These are phyloP conservation scores for Primulina eburnea DNA, from an alignment of 257 asterid species.

Conservation along the genomic window DNA sequence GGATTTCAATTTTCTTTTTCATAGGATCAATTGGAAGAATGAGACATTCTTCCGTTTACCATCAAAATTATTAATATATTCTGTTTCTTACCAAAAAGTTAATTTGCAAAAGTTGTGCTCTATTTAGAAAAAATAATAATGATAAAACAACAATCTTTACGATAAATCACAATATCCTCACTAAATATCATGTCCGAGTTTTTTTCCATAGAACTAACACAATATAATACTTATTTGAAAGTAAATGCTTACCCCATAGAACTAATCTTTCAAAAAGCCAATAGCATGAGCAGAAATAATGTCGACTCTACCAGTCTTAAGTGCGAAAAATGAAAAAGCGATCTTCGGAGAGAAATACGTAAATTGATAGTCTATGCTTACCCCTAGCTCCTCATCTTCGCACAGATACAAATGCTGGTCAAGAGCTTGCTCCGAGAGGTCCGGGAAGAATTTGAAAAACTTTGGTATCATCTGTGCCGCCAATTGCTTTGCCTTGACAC, in stretches of 20 bases:
- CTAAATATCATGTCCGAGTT: not conserved
- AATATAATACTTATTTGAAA: too few species aligned
- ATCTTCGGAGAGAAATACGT: not conserved
- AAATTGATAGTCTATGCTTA: slow-evolving; percentile 32
- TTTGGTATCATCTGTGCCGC: slow-evolving; percentile 91
- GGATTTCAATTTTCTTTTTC: not conserved
- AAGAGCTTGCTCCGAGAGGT: slow-evolving; percentile 74
- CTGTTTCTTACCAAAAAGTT: not conserved
- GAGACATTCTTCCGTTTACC: too few species aligned
- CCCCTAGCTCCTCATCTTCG: slow-evolving; percentile 85
- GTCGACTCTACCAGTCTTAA: not conserved
- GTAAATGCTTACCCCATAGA: too few species aligned
- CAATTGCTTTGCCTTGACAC: slow-evolving; percentile 87
- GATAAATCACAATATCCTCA: too few species aligned
- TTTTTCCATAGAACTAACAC: not conserved
- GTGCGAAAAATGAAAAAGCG: not conserved
- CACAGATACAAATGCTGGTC: slow-evolving; percentile 76
- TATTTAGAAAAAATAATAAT: not conserved
- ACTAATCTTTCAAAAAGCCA: not conserved
- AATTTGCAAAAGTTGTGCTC: too few species aligned
- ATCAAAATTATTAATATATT: not conserved
- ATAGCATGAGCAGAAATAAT: not conserved
- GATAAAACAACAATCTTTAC: not conserved
- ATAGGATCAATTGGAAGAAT: not conserved
- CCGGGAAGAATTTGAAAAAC: slow-evolving; percentile 76